A percentile compares a stretch with the other conserved stretches of the same genome.
Evolutionary conservation across 1,284 basidiomycete genomes (phyloP).

Genomic region (Phellopilus nigrolimitatus): DNA sequence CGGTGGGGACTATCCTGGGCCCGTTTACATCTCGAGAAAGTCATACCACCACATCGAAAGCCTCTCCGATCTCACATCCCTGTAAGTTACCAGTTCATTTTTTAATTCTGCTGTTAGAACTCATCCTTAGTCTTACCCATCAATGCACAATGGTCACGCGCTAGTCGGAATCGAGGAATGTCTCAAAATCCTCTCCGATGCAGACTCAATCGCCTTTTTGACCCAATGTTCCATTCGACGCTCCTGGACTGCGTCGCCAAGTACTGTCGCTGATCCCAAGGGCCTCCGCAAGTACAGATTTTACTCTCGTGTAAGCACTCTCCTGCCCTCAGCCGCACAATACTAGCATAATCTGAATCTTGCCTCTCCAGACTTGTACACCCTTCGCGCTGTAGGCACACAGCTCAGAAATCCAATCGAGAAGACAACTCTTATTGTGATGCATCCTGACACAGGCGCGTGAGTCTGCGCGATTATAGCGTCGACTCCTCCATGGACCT

Average conservation of each 20-base stretch:
- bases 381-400: conserved; percentile 51
- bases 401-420: conserved; percentile 49
- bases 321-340: conserved; percentile 23
- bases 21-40: conserved; percentile 60
- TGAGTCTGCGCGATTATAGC: no score
- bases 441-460: no score
- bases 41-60: no score
- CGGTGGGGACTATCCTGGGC: conserved; percentile 68
- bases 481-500: conserved; percentile 83
- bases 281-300: no score
- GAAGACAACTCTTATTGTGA: conserved; percentile 62
- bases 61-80: conserved; percentile 73
- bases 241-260: conserved; percentile 70
- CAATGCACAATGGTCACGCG: conserved; percentile 58
- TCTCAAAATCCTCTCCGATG: conserved; percentile 55
- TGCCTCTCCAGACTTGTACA: conserved; percentile 65
- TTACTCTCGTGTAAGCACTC: conserved; percentile 54
- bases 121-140: neutral
- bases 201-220: conserved; percentile 73
- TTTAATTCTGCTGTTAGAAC: neutral
- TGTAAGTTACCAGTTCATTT: conserved; percentile 46
- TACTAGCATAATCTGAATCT: neutral
- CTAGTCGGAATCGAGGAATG: conserved; percentile 59
- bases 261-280: conserved; percentile 58
- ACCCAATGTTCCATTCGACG: conserved; percentile 79